Evolutionary conservation across 768 basidiomycete species (phyloP), one percentile per base, ranked within the genome.

Genomic region (Russula sp.): DNA sequence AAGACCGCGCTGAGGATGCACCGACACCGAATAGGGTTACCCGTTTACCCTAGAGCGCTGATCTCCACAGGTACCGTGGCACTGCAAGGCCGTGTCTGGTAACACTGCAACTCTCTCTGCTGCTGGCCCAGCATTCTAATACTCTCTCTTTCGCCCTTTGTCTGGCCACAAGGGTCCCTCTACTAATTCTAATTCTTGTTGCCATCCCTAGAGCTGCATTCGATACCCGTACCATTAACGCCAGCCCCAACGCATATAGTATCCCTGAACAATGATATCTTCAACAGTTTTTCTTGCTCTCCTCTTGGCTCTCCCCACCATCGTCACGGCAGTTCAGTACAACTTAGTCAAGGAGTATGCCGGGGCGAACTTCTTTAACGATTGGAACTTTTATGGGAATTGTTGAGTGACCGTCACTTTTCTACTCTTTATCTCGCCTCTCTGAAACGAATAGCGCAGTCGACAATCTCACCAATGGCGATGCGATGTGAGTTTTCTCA

Each of bases 391-490:
- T 52, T 66, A 68, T 22, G 59, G 64, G n/a, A 42, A 66, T 38
- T 68, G 67, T 66, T 48, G 64, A 60, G 64, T 65, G 28, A 28
- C n/a, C 44, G 14, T 30, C 4, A 26, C 9, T 40, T 5, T 26
- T 32, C 5, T 22, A 16, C 8, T 7, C 30, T 40, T 28, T 40
- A 36, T 36, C 18, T 38, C 5, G 1, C 5, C 32, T 14, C n/a
- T 42, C 57, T 58, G 30, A 49, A 11, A 26, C 18, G 42, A 18
- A 28, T 7, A 14, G 8, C 24, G 24, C 66, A 89, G 85, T 78
- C 63, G 89, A 90, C 72, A 87, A 89, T 68, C 75, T 88, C 3
- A 89, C 87, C 20, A 85, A 85, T 62, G 86, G 87, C 62, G 83
- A 89, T 71, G 80, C 77, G 18, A 78, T 77, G 81, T 86, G 68